A percentile compares a stretch with the other conserved stretches of the same genome.
phyloP scores from a whole-genome alignment of 208 protist species.

The Cochliopodium minus region DNA sequence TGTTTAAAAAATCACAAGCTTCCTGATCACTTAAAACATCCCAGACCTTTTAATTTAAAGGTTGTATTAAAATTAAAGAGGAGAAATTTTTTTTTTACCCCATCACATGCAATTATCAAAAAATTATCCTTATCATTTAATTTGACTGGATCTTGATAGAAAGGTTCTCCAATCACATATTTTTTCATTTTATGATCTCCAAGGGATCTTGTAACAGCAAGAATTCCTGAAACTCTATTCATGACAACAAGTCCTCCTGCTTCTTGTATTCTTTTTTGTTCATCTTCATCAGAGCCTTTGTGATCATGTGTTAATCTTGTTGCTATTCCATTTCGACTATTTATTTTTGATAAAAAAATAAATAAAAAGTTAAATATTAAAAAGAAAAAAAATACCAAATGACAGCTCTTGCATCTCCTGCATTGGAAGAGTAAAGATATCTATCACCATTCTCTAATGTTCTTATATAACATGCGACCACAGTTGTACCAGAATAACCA shows the following conservation, averaged over 20 bases:
- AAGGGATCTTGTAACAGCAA: constrained; percentile 1
- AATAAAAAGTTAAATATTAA: too few relatives aligned
- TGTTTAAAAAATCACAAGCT: too few relatives aligned
- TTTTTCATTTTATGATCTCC: constrained; percentile 2
- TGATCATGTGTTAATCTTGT: constrained; percentile 18
- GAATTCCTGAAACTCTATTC: neutral
- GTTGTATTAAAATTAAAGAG: constrained; percentile 3
- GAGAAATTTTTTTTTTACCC: neutral
- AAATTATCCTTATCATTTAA: constrained; percentile 20
- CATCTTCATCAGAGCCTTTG: constrained; percentile 18
- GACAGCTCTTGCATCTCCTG: too few relatives aligned
- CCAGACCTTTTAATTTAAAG: too few relatives aligned
- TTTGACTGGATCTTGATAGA: neutral
- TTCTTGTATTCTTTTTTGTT: constrained; percentile 2
- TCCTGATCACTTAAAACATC: too few relatives aligned
- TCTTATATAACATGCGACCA: too few relatives aligned
- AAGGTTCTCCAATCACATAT: constrained; percentile 11
- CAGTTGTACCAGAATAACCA: too few relatives aligned
- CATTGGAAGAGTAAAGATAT: too few relatives aligned
- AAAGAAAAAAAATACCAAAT: too few relatives aligned
- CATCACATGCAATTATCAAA: constrained; percentile 10
- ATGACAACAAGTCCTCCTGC: neutral
- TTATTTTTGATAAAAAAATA: too few relatives aligned
- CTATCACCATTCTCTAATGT: too few relatives aligned
- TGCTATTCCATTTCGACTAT: constrained; percentile 28